Base-by-base conservation (phyloP, 139 green algal species). In the Astrephomene gubernaculifera region DNA sequence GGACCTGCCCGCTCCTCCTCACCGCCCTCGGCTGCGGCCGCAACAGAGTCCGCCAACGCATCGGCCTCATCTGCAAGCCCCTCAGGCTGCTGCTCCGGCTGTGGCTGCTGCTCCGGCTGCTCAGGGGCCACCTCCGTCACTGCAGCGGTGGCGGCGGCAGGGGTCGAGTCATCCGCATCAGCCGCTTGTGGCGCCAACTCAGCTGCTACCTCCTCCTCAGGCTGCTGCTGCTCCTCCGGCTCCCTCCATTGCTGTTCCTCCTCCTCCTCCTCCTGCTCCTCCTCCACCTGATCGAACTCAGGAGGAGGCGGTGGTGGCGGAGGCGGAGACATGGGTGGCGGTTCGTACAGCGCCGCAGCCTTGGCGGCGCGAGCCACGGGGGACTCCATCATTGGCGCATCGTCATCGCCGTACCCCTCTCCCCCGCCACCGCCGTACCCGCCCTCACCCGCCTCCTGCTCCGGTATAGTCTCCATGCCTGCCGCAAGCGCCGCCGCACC, bases 371-470 rank as follows among this genome's bases (percentile, higher is more conserved):
- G 1, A 9, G 53, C 17, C 25, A 83, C 39, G 5, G 76, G 79
- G 9, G 79, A 85, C 33, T 76, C 57, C 79, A 85, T 85, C 44
- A 54, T 63, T 27, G 79, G 79, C 63, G 63, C 44, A n/a, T 85
- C 79, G 44, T 85, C 64, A 29, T 79, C 71, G 68, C 54, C 39
- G 38, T 52, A 74, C 68, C 4, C 36, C 14, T 10, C 68, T 2
- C 4, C 38, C 29, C 60, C 29, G 25, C 60, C 24, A 21, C 38
- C 4, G 22, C 68, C 17, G 24, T 9, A 33, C 8, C 68, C 38
- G 19, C 9, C 38, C 36, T 54, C 68, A n/a, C 31, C 38, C 38
- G 14, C 29, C 19, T 24, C 19, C 57, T 65, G 19, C 57, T 35
- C 57, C 14, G 57, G 19, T 6, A 65, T 65, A 24, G 17, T n/a